phyloP scores from a whole-genome alignment of 495 filamentous ascomycete genomes.

The Penicillium lividum region DNA sequence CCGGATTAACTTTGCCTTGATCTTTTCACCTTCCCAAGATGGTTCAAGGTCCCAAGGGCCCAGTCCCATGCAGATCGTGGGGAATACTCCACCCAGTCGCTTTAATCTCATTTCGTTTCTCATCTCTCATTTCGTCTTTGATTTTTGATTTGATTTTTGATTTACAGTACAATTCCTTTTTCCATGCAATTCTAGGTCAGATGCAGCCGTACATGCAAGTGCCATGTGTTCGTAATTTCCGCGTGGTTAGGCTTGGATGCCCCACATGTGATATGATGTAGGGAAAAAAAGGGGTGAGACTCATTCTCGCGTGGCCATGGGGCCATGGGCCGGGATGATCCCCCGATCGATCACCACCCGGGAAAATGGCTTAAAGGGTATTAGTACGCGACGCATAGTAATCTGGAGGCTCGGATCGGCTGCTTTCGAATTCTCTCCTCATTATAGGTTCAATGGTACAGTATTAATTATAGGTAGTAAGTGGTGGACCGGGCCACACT shows the following conservation, averaged over 20 bases:
- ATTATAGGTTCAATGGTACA: no score
- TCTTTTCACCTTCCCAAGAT: conserved; percentile 9
- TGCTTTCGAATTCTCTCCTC: background rate
- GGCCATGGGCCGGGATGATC: conserved; percentile 29
- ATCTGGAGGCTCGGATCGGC: background rate
- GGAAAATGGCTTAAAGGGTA: conserved; percentile 9
- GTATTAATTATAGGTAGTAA: no score
- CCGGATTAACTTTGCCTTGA: no score
- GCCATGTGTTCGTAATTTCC: conserved; percentile 28
- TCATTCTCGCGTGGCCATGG: conserved; percentile 22
- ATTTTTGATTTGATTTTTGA: background rate
- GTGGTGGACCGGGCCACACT: conserved; percentile 14
- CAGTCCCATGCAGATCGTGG: conserved; percentile 4
- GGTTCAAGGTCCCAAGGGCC: background rate
- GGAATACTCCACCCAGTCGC: background rate
- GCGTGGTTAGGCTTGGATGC: conserved; percentile 8
- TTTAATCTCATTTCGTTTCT: background rate
- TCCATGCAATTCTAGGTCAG: conserved; percentile 14
- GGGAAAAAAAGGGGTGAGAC: conserved; percentile 11
- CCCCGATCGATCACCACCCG: conserved; percentile 36
- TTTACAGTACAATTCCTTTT: background rate
- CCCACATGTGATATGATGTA: conserved; percentile 14
- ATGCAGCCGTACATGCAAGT: conserved; percentile 27
- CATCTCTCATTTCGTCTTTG: no score
- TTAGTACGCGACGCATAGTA: conserved; percentile 1